Evolutionary conservation across 257 asterid genomes (phyloP), one percentile per base, ranked within the genome.

Genomic region (Solanum medicagineum): DNA sequence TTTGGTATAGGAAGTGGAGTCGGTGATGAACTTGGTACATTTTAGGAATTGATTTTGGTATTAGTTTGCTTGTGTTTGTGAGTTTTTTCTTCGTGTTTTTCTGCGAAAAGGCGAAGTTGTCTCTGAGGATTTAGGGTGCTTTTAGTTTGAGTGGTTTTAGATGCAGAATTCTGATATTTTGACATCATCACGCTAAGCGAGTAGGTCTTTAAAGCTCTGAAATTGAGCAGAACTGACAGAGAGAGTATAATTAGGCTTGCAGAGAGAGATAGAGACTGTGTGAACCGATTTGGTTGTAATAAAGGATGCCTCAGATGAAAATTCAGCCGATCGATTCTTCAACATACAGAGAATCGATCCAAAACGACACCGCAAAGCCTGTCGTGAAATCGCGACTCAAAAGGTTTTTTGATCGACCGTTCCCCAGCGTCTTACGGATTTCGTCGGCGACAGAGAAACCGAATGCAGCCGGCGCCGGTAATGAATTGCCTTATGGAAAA

Each of bases 341-440:
- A 22, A 53, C 59, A 8, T 69, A 69, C 81, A 68, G 85, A 59
- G 91, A 91, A 85, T 45, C 93, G 86, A 87, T 89, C 90, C 89
- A 79, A n/a, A 86, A 47, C 84, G 95, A 92, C 84, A 86, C 75
- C 56, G 89, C 88, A 3, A 90, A 88, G 89, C 94, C 97, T 59
- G 92, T 91, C 87, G 45, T 90, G 77, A 93, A 91, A 82, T 96
- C 98, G 12, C 87, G 98, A 80, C 88, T 96, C 80, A 94, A 92
- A 89, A 91, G 97, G 79, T 94, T 96, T 17, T 96, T 96, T 56
- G 99, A 96, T 91, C 95, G 98, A 9, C 99, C 98, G 22, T 93
- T 96, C 85, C 93, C 88, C 86, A 92, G 93, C 45, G 97, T 91
- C 40, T 85, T 92, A 29, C 91, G 90, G 73, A 91, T 85, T 86